These are phyloP conservation scores for Eucalyptus decipiens DNA, from an alignment of 345 rosid species.

Conservation along the genomic window DNA sequence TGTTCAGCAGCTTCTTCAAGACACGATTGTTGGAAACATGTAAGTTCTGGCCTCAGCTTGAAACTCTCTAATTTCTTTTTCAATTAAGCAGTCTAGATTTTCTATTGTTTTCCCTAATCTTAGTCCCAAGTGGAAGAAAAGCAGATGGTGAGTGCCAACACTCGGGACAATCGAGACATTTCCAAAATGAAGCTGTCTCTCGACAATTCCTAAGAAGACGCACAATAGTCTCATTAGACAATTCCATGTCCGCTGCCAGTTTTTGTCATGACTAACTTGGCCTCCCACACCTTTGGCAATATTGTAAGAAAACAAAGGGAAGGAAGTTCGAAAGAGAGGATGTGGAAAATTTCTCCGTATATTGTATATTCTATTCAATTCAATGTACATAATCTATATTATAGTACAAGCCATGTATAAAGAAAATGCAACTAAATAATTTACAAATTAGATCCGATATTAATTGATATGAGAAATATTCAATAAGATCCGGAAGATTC, in stretches of 20 bases:
- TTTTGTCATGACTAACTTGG: background rate
- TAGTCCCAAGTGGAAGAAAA: background rate
- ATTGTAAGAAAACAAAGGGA: no score
- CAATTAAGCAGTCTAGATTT: background rate
- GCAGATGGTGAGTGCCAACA: background rate
- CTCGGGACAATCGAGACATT: background rate
- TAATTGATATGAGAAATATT: no score
- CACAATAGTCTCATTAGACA: background rate
- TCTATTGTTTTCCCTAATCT: background rate
- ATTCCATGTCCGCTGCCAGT: background rate
- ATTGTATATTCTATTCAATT: no score
- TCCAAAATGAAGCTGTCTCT: background rate
- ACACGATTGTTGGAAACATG: background rate
- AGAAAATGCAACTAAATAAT: no score
- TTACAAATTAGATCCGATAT: no score
- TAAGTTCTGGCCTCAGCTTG: background rate
- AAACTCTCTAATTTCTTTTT: background rate
- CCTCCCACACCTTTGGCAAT: background rate
- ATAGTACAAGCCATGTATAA: no score
- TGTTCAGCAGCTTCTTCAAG: background rate
- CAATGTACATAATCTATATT: no score
- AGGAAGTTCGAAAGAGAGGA: no score
- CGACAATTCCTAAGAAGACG: background rate
- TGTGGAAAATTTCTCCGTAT: no score
- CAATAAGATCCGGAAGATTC: no score